Evolutionary conservation across 371 early-diverging fungal genomes (phyloP).

Genomic region (Mortierella sp.): DNA sequence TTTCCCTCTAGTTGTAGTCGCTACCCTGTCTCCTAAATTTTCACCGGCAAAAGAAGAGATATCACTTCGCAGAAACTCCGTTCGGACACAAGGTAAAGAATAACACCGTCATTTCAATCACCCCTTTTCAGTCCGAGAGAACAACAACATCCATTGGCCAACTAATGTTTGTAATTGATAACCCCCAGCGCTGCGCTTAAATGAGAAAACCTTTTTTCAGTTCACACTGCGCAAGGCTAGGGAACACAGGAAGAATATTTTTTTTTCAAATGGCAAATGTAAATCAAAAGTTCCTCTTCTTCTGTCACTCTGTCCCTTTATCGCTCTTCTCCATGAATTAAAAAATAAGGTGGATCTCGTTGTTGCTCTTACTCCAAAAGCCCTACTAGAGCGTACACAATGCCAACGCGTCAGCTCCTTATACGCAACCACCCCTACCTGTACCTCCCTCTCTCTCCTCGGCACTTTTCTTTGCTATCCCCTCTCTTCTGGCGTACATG

Average conservation of each 20-base stretch:
- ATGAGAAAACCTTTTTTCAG: neutral
- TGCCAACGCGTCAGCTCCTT: neutral
- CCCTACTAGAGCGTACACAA: neutral
- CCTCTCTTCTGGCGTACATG: neutral
- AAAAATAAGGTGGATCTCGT: neutral
- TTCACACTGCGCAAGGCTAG: too few relatives aligned
- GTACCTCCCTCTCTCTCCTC: neutral
- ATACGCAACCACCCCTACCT: neutral
- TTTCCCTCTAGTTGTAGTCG: neutral
- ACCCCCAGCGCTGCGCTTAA: constrained; percentile 4
- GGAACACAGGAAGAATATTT: too few relatives aligned
- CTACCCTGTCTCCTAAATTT: neutral
- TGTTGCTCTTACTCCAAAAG: neutral
- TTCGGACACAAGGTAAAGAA: neutral
- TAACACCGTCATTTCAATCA: too few relatives aligned
- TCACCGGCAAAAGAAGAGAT: neutral
- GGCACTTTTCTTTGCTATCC: neutral
- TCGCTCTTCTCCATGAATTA: neutral
- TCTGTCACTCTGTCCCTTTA: neutral
- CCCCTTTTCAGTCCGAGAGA: neutral
- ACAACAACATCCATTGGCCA: neutral
- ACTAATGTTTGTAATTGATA: neutral
- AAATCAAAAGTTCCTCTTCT: neutral
- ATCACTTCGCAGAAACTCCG: constrained; percentile 9
- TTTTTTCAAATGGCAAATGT: neutral